These are phyloP conservation scores for Rhodotorula sp. DNA, from an alignment of 1,284 basidiomycete genomes.

Conservation along the genomic window DNA sequence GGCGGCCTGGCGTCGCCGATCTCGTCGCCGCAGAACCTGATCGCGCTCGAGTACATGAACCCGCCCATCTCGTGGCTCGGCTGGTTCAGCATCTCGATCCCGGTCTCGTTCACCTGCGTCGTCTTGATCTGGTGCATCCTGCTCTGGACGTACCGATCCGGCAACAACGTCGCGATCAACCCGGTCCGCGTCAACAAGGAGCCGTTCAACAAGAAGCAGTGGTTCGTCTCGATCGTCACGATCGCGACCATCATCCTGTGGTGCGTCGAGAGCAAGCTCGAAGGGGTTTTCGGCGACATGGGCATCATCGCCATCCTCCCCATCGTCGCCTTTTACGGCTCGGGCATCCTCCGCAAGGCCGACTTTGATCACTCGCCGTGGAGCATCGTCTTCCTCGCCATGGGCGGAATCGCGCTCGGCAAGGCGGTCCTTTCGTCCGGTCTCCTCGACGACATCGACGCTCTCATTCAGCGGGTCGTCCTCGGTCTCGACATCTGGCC, in stretches of 20 bases:
- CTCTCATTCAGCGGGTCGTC: constrained; percentile 66
- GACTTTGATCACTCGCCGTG: constrained; percentile 72
- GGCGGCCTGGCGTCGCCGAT: constrained; percentile 57
- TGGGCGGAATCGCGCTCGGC: constrained; percentile 96
- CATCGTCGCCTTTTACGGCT: constrained; percentile 90
- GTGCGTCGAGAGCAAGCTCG: constrained; percentile 83
- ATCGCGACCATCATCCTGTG: constrained; percentile 84
- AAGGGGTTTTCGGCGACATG: constrained; percentile 87
- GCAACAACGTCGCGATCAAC: constrained; percentile 76
- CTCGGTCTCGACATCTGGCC: constrained; percentile 71
- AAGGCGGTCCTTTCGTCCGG: constrained; percentile 91
- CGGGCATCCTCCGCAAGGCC: constrained; percentile 91
- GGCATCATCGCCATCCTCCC: constrained; percentile 94
- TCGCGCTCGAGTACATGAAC: constrained; percentile 85
- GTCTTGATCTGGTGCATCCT: constrained; percentile 89
- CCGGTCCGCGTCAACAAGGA: constrained; percentile 78
- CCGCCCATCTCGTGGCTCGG: constrained; percentile 81
- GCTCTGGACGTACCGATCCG: constrained; percentile 80
- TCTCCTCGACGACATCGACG: constrained; percentile 69
- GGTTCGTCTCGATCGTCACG: constrained; percentile 83
- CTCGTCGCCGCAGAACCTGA: constrained; percentile 96
- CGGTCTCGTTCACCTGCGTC: constrained; percentile 81
- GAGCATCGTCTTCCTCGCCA: constrained; percentile 81
- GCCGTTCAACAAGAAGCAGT: constrained; percentile 78
- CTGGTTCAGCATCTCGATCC: constrained; percentile 93